These are phyloP conservation scores for Populus davidiana DNA, from an alignment of 345 rosid species.

Conservation along the genomic window DNA sequence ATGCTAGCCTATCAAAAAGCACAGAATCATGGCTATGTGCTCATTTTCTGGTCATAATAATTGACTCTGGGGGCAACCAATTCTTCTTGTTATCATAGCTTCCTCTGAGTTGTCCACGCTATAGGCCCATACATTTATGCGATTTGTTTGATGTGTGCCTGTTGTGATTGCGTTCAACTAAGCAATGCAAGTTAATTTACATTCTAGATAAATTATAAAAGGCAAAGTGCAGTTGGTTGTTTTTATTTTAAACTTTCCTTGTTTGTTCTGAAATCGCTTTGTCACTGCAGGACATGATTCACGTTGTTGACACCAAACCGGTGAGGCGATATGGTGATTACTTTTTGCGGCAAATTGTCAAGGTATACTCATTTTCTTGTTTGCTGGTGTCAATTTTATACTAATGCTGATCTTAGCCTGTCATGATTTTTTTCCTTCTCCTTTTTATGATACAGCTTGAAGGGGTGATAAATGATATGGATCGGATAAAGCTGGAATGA, in stretches of 20 bases:
- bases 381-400: background rate
- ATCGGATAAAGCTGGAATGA: constrained; percentile 73
- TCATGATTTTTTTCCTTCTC: background rate
- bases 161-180: background rate
- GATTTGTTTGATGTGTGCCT: background rate
- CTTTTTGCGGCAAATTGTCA: constrained; percentile 90
- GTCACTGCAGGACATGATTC: constrained; percentile 75
- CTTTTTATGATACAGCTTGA: constrained; percentile 56
- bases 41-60: background rate
- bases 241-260: background rate
- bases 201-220: background rate
- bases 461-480: constrained; percentile 79
- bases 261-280: background rate
- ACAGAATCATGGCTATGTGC: background rate
- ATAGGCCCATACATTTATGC: background rate
- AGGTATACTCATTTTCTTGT: constrained; percentile 39
- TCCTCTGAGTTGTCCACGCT: background rate
- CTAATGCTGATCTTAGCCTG: background rate
- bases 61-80: background rate
- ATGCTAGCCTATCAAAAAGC: no score
- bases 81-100: background rate
- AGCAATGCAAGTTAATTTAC: background rate
- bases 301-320: constrained; percentile 70
- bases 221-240: background rate
- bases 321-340: constrained; percentile 76